Evolutionary conservation across 352 stramenopile species (phyloP).

Genomic region (Globisporangium cylindrosporum): DNA sequence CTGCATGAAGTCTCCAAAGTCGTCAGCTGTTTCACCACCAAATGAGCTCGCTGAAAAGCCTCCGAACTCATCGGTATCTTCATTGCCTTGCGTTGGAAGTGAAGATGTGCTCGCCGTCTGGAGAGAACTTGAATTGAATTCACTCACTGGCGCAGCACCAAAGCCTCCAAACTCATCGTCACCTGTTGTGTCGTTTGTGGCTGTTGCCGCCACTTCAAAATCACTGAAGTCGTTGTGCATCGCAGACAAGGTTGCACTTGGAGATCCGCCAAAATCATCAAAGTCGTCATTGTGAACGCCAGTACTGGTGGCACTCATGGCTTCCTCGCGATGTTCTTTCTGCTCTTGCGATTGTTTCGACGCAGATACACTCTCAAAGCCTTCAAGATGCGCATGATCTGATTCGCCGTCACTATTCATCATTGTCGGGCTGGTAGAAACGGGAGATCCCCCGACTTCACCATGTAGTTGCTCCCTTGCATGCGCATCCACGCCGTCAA

Average conservation of each 20-base stretch:
- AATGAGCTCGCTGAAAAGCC: not conserved
- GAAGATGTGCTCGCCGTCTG: not conserved
- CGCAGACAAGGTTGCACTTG: not conserved
- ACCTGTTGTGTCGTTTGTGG: not conserved
- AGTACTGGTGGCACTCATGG: not conserved
- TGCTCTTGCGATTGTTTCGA: not conserved
- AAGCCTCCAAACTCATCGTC: slow-evolving; percentile 11
- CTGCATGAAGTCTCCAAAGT: slow-evolving; percentile 28
- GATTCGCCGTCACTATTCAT: not conserved
- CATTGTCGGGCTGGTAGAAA: not conserved
- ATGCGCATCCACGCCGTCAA: not conserved
- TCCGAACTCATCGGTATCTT: not conserved
- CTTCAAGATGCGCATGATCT: not conserved
- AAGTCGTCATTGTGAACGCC: not conserved
- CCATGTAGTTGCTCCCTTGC: not conserved
- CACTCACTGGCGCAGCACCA: not conserved
- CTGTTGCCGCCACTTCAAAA: too few relatives aligned
- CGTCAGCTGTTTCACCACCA: slow-evolving; percentile 23
- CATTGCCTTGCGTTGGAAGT: not conserved
- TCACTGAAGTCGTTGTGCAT: not conserved
- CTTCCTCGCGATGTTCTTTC: not conserved
- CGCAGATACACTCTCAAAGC: not conserved
- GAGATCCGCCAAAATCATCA: not conserved
- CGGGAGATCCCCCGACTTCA: not conserved
- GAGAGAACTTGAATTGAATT: not conserved